Percentiles rank a stretch among this genome's conserved stretches.
Conservation (phyloP, 306 rosid genomes). For the Vicia villosa region DNA sequence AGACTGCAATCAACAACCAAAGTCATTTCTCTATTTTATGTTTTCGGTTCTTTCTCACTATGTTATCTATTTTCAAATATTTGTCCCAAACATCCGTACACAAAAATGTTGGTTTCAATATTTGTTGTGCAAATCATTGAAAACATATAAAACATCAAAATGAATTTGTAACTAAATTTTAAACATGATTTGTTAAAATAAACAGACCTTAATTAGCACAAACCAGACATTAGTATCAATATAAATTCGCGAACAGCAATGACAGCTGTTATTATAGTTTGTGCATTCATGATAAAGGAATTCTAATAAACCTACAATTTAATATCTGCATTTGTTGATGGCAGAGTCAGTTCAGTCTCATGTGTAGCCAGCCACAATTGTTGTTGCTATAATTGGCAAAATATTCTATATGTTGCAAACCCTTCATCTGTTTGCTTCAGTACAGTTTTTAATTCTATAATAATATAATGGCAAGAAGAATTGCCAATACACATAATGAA, state of each 20-base stretch:
- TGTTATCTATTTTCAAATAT: background rate
- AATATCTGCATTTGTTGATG: background rate
- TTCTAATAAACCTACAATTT: background rate
- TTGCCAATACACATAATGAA: background rate
- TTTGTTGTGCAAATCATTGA: background rate
- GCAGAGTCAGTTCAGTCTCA: background rate
- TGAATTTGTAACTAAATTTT: background rate
- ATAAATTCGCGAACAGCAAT: background rate
- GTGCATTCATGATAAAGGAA: constrained; percentile 4
- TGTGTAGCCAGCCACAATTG: background rate
- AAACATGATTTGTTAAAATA: background rate
- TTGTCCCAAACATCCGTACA: background rate
- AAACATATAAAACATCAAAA: background rate
- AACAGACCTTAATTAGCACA: background rate
- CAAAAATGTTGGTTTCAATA: background rate
- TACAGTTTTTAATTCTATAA: background rate
- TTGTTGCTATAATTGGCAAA: constrained; percentile 1
- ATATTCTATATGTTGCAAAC: background rate
- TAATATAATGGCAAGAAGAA: background rate
- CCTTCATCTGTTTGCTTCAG: background rate
- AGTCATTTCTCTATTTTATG: background rate
- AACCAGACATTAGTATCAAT: background rate
- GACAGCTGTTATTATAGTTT: background rate
- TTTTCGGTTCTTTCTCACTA: background rate
- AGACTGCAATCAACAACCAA: constrained; percentile 9